A percentile compares a stretch with the other conserved stretches of the same genome.
phyloP scores from a whole-genome alignment of 139 green algal genomes.

The Chlamydomonas sphaeroides region DNA sequence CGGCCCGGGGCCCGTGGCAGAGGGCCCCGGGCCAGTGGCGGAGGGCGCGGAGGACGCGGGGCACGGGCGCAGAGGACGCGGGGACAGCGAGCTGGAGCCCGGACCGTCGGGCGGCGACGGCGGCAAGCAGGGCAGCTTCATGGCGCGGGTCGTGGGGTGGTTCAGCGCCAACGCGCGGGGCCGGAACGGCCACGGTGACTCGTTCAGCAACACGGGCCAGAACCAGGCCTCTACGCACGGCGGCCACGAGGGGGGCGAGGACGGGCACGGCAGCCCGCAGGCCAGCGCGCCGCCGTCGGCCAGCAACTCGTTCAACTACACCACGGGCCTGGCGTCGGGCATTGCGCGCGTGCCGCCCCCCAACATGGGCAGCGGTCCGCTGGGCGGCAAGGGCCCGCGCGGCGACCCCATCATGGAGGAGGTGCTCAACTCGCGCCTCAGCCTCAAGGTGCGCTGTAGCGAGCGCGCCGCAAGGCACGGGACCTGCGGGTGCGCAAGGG shows the following conservation, averaged over 20 bases:
- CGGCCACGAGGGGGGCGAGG: background rate
- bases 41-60: conserved; percentile 10
- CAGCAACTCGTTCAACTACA: conserved; percentile 45
- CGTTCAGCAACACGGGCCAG: background rate
- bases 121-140: conserved; percentile 37
- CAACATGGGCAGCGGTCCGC: background rate
- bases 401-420: conserved; percentile 55
- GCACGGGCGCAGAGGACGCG: conserved; percentile 8
- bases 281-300: conserved; percentile 8
- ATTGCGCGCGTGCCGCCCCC: conserved; percentile 15
- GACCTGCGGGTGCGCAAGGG: background rate
- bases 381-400: conserved; percentile 1
- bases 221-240: background rate
- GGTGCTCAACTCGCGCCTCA: conserved; percentile 49
- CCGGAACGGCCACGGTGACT: conserved; percentile 18
- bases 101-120: background rate
- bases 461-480: no score
- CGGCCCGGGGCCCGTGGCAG: conserved; percentile 5
- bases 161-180: conserved; percentile 13
- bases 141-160: conserved; percentile 20
- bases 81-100: background rate
- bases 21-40: background rate
- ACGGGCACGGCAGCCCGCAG: conserved; percentile 20
- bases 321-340: conserved; percentile 15
- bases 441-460: conserved; percentile 31